Percentiles rank a stretch among this genome's conserved stretches.
Conservation (phyloP, 371 early-diverging fungal species). For the Lichtheimia ramosa region DNA sequence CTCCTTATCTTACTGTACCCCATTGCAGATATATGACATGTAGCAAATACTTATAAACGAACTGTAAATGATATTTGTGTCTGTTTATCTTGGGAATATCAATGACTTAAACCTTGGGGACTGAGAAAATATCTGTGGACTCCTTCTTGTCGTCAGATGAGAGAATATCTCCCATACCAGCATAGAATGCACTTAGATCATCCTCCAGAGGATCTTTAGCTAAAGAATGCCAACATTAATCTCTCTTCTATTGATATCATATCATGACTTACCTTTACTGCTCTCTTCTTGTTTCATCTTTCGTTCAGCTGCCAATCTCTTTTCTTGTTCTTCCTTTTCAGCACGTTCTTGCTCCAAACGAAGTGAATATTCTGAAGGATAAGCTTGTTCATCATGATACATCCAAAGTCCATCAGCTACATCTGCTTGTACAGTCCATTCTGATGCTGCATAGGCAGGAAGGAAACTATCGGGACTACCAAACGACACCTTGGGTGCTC, state of each 20-base stretch:
- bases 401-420: constrained; percentile 36
- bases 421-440: constrained; percentile 43
- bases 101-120: constrained; percentile 28
- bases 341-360: constrained; percentile 24
- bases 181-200: constrained; percentile 48
- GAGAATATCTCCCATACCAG: constrained; percentile 40
- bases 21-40: not conserved
- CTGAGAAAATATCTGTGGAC: constrained; percentile 35
- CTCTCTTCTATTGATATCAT: not conserved
- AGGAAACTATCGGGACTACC: constrained; percentile 53
- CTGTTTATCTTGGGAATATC: not conserved
- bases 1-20: constrained; percentile 9
- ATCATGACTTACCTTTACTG: constrained; percentile 10
- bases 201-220: constrained; percentile 34
- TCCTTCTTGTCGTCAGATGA: constrained; percentile 22
- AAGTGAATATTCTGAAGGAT: constrained; percentile 35
- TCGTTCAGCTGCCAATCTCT: constrained; percentile 27
- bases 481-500: constrained; percentile 35
- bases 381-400: constrained; percentile 60
- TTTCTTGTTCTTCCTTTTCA: constrained; percentile 20
- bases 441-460: constrained; percentile 49
- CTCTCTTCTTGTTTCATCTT: constrained; percentile 18
- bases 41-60: not conserved
- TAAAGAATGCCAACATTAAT: not conserved
- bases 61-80: not conserved